Conservation (phyloP, 148 eudicot genomes). For the Polygonum maritimum region DNA sequence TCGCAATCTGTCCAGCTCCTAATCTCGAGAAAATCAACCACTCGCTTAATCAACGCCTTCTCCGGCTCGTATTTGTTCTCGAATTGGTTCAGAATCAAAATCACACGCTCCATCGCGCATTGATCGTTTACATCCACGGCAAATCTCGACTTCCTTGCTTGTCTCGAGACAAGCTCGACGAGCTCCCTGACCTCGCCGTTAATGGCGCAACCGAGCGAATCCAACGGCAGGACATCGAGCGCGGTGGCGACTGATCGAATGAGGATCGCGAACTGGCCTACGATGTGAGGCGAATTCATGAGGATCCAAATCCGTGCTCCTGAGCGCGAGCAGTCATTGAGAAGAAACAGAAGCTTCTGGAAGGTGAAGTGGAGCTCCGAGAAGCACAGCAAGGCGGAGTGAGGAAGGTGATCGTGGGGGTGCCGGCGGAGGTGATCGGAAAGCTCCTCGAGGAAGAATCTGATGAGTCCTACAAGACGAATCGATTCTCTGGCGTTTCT, state of each 20-base stretch:
- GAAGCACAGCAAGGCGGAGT: slow-evolving; percentile 24
- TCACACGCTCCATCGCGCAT: slow-evolving; percentile 41
- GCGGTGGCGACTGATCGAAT: slow-evolving; percentile 32
- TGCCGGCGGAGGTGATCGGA: slow-evolving; percentile 13
- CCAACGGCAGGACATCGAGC: slow-evolving; percentile 48
- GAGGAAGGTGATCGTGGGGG: slow-evolving; percentile 11
- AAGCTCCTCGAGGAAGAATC: slow-evolving; percentile 51
- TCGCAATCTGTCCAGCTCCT: slow-evolving; percentile 51
- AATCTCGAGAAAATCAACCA: slow-evolving; percentile 43
- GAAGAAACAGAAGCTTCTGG: slow-evolving; percentile 45
- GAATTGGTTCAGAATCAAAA: slow-evolving; percentile 46
- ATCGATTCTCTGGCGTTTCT: slow-evolving; percentile 38
- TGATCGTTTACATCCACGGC: slow-evolving; percentile 37
- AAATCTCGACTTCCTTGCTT: slow-evolving; percentile 39
- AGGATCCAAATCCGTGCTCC: slow-evolving; percentile 41
- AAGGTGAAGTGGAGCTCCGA: slow-evolving; percentile 63
- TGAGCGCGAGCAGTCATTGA: slow-evolving; percentile 52
- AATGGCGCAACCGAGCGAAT: slow-evolving; percentile 16
- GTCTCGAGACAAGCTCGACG: slow-evolving; percentile 40
- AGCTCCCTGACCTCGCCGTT: slow-evolving; percentile 50
- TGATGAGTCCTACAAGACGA: slow-evolving; percentile 51
- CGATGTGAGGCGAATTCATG: slow-evolving; percentile 38
- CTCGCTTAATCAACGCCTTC: slow-evolving; percentile 26
- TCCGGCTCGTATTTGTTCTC: slow-evolving; percentile 61
- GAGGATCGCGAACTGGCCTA: slow-evolving; percentile 33